Conservation (phyloP, 805 yeast species). For the Candida palmyrensis region DNA sequence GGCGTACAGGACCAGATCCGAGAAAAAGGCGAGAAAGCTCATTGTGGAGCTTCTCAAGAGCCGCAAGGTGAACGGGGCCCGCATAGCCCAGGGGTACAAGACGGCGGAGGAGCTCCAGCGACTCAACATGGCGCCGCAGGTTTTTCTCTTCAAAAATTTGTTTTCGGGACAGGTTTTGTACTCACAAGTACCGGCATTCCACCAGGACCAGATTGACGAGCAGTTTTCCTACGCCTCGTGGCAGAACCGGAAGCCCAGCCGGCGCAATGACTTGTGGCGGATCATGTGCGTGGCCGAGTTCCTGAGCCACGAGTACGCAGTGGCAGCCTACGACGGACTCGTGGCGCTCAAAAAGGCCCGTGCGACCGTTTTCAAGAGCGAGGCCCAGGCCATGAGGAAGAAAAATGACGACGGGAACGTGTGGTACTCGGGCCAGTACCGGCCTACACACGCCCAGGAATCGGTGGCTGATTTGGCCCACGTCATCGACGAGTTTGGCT, state of each 20-base stretch:
- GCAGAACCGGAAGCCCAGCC: constrained; percentile 77
- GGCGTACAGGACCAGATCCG: constrained; percentile 17
- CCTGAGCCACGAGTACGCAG: constrained; percentile 55
- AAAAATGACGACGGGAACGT: constrained; percentile 72
- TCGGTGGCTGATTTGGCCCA: constrained; percentile 79
- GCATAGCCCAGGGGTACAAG: constrained; percentile 37
- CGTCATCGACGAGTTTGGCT: constrained; percentile 59
- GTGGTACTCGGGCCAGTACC: constrained; percentile 83
- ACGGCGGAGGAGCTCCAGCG: constrained; percentile 25
- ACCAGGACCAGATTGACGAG: constrained; percentile 54
- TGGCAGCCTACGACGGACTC: constrained; percentile 68
- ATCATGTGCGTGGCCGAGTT: constrained; percentile 81
- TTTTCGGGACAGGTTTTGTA: constrained; percentile 88
- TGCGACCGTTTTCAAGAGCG: constrained; percentile 51
- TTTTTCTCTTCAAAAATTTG: constrained; percentile 75
- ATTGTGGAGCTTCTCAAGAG: constrained; percentile 41
- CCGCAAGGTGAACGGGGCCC: constrained; percentile 37
- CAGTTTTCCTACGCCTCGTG: constrained; percentile 83
- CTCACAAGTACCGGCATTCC: constrained; percentile 73
- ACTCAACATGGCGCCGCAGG: constrained; percentile 75
- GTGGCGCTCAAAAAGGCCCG: constrained; percentile 71
- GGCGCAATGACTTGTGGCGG: constrained; percentile 86
- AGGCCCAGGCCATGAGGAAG: constrained; percentile 64
- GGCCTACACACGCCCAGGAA: constrained; percentile 89
- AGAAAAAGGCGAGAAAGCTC: constrained; percentile 43